phyloP scores from a whole-genome alignment of 129 eudicot species.

The Sambucus nigra region DNA sequence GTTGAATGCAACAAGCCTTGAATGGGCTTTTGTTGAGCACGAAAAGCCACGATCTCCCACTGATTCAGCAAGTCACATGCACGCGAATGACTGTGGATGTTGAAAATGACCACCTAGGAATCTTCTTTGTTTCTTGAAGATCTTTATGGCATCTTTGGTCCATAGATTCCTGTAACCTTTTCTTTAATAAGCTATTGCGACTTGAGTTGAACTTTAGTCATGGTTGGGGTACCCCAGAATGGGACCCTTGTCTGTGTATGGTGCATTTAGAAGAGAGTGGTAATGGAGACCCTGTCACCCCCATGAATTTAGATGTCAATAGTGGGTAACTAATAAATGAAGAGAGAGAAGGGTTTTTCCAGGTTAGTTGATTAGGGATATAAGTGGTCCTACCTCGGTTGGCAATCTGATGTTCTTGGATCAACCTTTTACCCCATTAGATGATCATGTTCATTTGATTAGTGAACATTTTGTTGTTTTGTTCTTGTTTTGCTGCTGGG shows the following conservation, averaged over 20 bases:
- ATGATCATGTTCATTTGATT: conserved; percentile 5
- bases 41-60: conserved; percentile 25
- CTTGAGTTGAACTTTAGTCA: neutral
- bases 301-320: conserved; percentile 29
- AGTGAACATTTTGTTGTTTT: conserved; percentile 5
- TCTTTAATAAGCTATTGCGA: conserved; percentile 24
- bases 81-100: conserved; percentile 21
- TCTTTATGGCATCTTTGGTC: conserved; percentile 17
- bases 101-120: conserved; percentile 42
- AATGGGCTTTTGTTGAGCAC: conserved; percentile 16
- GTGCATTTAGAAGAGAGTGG: conserved; percentile 23
- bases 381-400: conserved; percentile 18
- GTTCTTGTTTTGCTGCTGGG: conserved; percentile 1
- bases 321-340: conserved; percentile 19
- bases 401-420: conserved; percentile 14
- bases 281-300: conserved; percentile 33
- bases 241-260: conserved; percentile 15
- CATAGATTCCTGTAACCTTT: conserved; percentile 11
- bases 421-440: conserved; percentile 1
- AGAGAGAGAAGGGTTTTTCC: conserved; percentile 20
- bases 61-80: conserved; percentile 13
- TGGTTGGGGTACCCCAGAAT: conserved; percentile 8
- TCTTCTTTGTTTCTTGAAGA: conserved; percentile 24
- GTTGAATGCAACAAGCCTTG: conserved; percentile 18
- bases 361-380: conserved; percentile 3